Evolutionary conservation across 1,284 basidiomycete species (phyloP).

Genomic region (Vanrija pseudolonga): DNA sequence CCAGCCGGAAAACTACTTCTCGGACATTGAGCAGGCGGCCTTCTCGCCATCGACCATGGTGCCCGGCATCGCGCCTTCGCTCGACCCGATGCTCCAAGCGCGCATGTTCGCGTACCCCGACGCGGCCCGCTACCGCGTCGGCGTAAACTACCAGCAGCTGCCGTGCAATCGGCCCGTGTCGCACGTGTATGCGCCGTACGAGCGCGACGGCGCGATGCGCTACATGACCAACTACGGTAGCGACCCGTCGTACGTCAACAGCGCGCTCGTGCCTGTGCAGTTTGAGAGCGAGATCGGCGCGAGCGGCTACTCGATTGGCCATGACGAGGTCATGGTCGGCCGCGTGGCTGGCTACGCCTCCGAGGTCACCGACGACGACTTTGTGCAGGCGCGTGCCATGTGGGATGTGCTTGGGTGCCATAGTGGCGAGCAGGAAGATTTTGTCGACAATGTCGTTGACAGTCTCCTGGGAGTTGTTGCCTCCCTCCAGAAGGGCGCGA

Average conservation of each 20-base stretch:
- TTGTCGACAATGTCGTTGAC: constrained; percentile 7
- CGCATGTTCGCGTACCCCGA: constrained; percentile 94
- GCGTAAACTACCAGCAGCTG: constrained; percentile 76
- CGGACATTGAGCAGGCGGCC: constrained; percentile 74
- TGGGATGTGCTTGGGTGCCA: constrained; percentile 7
- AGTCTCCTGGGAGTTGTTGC: constrained; percentile 1
- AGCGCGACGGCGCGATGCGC: constrained; percentile 50
- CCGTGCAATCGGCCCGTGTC: constrained; percentile 71
- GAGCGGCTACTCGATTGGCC: constrained; percentile 19
- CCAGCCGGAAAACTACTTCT: constrained; percentile 52
- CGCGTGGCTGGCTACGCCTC: constrained; percentile 4
- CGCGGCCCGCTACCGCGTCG: constrained; percentile 71
- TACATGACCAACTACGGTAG: constrained; percentile 9
- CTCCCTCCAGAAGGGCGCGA: not conserved
- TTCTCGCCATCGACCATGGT: constrained; percentile 70
- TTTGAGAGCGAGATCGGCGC: constrained; percentile 77
- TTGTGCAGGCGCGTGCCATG: constrained; percentile 10
- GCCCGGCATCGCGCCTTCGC: constrained; percentile 79
- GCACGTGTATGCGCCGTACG: constrained; percentile 53
- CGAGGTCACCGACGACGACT: constrained; percentile 13
- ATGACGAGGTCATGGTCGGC: constrained; percentile 1
- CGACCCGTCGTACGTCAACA: constrained; percentile 10
- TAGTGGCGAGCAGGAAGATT: not conserved
- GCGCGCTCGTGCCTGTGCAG: constrained; percentile 64
- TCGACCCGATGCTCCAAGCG: constrained; percentile 85